These are phyloP conservation scores for Parathielavia appendiculata DNA, from an alignment of 495 filamentous ascomycete species.

Conservation along the genomic window DNA sequence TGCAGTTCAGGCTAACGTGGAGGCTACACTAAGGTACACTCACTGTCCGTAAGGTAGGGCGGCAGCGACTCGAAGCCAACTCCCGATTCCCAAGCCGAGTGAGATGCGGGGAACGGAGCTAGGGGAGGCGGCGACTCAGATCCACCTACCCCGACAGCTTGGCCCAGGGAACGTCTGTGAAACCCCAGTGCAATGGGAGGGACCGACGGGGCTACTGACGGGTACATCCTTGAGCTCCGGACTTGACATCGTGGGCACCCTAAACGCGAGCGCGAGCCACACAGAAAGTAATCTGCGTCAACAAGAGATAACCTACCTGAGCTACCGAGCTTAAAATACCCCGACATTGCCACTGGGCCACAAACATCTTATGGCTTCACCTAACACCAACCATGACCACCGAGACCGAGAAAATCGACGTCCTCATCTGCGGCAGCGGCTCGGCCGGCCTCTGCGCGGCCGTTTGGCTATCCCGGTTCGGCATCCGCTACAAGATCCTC, in stretches of 20 bases:
- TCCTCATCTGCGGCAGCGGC: constrained; percentile 63
- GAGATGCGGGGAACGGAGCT: constrained; percentile 13
- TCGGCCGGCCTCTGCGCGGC: constrained; percentile 67
- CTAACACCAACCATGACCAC: constrained; percentile 13
- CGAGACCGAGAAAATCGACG: constrained; percentile 38
- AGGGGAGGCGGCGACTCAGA: background rate
- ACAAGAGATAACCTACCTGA: no score
- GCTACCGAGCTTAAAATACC: no score
- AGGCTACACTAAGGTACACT: no score
- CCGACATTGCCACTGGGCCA: background rate
- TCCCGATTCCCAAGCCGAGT: no score
- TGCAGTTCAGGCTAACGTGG: no score
- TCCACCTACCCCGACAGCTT: constrained; percentile 3
- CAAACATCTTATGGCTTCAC: background rate
- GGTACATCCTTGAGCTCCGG: no score
- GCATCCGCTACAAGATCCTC: constrained; percentile 57
- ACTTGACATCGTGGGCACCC: no score
- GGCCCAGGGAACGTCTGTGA: background rate
- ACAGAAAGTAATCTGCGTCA: no score
- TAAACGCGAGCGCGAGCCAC: background rate
- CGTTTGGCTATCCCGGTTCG: constrained; percentile 59
- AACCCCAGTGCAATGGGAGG: background rate
- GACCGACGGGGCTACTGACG: no score
- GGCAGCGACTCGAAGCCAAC: no score
- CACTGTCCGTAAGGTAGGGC: no score